phyloP scores from a whole-genome alignment of 495 filamentous ascomycete genomes.

The Aspergillus ostianus region DNA sequence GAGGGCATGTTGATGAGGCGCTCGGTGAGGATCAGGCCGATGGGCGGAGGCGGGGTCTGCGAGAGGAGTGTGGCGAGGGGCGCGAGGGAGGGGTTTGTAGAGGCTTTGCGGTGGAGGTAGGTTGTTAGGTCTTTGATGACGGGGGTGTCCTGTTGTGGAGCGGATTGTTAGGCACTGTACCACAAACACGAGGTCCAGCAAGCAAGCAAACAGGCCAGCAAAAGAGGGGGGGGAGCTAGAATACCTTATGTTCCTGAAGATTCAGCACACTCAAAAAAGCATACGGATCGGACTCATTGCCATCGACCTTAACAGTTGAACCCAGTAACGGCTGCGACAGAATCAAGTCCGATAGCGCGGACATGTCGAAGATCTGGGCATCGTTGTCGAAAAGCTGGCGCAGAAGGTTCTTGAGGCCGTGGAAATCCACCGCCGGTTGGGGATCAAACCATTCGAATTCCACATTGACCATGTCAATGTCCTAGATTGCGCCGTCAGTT shows the following conservation, averaged over 20 bases:
- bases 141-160: constrained; percentile 57
- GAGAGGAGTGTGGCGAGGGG: constrained; percentile 55
- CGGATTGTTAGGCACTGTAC: neutral
- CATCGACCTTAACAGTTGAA: constrained; percentile 93
- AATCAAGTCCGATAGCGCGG: constrained; percentile 81
- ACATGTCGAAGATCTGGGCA: constrained; percentile 78
- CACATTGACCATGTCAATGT: constrained; percentile 87
- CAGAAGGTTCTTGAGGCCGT: constrained; percentile 86
- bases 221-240: neutral
- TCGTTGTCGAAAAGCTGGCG: constrained; percentile 94
- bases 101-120: constrained; percentile 67
- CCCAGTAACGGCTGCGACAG: constrained; percentile 85
- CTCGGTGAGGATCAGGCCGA: constrained; percentile 87
- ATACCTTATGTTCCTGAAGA: constrained; percentile 68
- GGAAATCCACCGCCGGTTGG: constrained; percentile 85
- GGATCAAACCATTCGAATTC: constrained; percentile 99
- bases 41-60: constrained; percentile 48
- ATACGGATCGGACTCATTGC: constrained; percentile 90
- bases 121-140: constrained; percentile 64
- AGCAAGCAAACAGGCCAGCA: neutral
- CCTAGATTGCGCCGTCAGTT: constrained; percentile 45
- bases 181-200: neutral
- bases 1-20: constrained; percentile 92
- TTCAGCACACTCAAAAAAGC: constrained; percentile 92
- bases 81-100: constrained; percentile 51